These are phyloP conservation scores for Gossypium bickii DNA, from an alignment of 345 rosid genomes.

Conservation along the genomic window DNA sequence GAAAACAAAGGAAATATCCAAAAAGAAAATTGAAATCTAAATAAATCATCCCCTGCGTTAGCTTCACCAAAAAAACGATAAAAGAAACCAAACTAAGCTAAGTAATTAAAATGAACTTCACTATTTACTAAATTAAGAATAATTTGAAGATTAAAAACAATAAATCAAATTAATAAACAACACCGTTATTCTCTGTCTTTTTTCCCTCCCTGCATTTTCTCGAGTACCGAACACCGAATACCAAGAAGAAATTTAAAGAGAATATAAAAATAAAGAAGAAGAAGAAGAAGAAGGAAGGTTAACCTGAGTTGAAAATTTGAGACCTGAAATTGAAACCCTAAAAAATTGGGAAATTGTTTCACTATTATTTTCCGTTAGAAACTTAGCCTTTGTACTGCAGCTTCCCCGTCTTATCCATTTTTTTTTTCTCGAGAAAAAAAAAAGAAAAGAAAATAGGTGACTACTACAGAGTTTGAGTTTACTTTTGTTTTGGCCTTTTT, in stretches of 20 bases:
- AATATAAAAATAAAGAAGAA: too few species aligned
- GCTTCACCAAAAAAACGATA: not conserved
- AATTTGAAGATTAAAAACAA: not conserved
- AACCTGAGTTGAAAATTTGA: not conserved
- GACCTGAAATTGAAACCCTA: not conserved
- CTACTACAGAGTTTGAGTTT: not conserved
- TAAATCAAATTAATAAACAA: not conserved
- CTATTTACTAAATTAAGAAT: not conserved
- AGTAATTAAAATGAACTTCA: constrained; percentile 1
- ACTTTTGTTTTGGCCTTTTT: not conserved
- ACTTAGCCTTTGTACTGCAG: not conserved
- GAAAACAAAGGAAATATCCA: not conserved
- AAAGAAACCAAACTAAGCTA: constrained; percentile 8
- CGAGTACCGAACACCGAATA: not conserved
- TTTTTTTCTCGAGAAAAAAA: not conserved
- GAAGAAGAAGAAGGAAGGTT: not conserved
- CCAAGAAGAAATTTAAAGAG: not conserved
- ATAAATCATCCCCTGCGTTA: not conserved
- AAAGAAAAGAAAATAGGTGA: not conserved
- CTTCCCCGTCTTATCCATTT: not conserved
- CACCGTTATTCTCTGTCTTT: not conserved
- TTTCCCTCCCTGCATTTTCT: not conserved
- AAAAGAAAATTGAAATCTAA: not conserved
- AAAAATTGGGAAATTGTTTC: not conserved
- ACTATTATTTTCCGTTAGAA: not conserved